Percentiles rank a stretch among this genome's conserved stretches.
Evolutionary conservation across 805 yeast species (phyloP).

Genomic region (Ogataea ramenticola): DNA sequence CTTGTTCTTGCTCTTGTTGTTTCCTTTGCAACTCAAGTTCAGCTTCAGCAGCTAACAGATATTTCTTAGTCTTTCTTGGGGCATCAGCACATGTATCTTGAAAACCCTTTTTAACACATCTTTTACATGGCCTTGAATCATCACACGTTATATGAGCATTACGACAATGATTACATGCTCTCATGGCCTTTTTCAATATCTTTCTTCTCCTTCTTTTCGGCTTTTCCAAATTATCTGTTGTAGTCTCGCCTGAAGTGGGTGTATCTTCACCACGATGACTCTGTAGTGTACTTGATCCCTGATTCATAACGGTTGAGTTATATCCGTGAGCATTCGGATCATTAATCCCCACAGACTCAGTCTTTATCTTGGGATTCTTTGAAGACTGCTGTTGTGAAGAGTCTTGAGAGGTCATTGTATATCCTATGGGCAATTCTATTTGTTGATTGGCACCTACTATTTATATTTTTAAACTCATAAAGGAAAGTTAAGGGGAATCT

Average conservation of each 20-base stretch:
- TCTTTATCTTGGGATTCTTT: no score
- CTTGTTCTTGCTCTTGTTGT: no score
- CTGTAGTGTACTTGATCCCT: no score
- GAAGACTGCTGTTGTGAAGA: no score
- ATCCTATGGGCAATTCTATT: no score
- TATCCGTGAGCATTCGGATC: no score
- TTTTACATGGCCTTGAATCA: constrained; percentile 49
- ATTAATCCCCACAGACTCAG: no score
- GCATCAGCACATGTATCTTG: constrained; percentile 77
- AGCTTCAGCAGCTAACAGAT: constrained; percentile 54
- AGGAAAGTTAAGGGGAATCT: no score
- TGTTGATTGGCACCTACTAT: no score
- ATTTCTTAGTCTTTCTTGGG: constrained; percentile 79
- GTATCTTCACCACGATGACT: background rate
- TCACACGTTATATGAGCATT: constrained; percentile 92
- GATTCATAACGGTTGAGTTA: no score
- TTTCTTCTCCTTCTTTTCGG: constrained; percentile 12
- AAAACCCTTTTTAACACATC: constrained; percentile 69
- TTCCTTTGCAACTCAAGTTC: background rate
- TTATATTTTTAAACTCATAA: no score
- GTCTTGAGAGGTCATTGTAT: no score
- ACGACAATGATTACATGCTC: constrained; percentile 91
- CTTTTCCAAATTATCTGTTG: background rate
- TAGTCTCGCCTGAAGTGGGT: background rate
- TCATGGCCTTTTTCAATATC: constrained; percentile 58